Percentiles rank a stretch among this genome's conserved stretches.
Conservation (phyloP, 495 filamentous ascomycete genomes). For the Terfezia claveryi region DNA sequence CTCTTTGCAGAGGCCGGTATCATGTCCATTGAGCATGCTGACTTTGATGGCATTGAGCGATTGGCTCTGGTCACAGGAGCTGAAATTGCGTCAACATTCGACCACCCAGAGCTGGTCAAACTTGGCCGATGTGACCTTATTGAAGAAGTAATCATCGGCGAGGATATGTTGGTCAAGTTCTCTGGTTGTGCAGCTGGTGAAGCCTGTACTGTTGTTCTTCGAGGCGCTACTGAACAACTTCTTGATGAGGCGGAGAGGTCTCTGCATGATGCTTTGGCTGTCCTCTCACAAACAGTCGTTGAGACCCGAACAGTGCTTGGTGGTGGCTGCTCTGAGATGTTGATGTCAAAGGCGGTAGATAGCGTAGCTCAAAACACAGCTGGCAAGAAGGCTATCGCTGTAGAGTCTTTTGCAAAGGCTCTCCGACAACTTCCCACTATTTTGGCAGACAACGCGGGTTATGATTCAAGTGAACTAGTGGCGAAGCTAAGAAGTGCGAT, state of each 20-base stretch:
- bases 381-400: constrained; percentile 88
- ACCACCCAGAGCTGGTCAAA: constrained; percentile 92
- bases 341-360: constrained; percentile 96
- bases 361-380: constrained; percentile 80
- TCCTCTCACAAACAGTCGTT: constrained; percentile 88
- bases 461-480: constrained; percentile 85
- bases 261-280: constrained; percentile 86
- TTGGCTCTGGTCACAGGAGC: constrained; percentile 87
- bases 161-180: constrained; percentile 92
- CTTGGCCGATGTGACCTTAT: constrained; percentile 88
- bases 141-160: constrained; percentile 93
- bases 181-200: constrained; percentile 85
- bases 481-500: constrained; percentile 78
- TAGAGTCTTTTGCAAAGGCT: constrained; percentile 70
- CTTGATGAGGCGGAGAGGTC: constrained; percentile 93
- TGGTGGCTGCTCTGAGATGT: constrained; percentile 92
- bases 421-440: constrained; percentile 88
- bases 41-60: constrained; percentile 94
- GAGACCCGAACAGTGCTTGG: constrained; percentile 87
- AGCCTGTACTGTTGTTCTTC: constrained; percentile 90
- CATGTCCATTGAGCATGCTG: constrained; percentile 94
- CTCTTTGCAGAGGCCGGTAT: constrained; percentile 95
- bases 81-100: constrained; percentile 93
- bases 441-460: constrained; percentile 87
- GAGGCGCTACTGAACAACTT: constrained; percentile 87